Conservation (phyloP, 179 eudicot species). For the Silene noctiflora region DNA sequence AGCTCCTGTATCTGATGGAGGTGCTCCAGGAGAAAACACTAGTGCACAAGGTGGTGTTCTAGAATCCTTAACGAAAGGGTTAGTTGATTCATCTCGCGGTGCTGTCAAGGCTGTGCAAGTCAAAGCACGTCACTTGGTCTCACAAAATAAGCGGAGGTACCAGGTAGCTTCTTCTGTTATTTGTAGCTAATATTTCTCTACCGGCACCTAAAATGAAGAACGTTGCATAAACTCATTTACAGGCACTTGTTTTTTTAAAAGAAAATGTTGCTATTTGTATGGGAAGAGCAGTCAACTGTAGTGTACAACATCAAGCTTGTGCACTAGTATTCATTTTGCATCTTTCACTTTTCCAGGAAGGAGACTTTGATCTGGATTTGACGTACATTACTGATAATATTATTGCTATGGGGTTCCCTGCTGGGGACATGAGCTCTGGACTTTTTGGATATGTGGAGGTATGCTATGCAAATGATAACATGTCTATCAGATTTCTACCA, state of each 20-base stretch:
- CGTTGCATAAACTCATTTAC: too few species aligned
- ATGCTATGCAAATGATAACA: slow-evolving; percentile 19
- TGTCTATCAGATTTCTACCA: background rate
- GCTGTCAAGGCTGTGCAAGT: slow-evolving; percentile 94
- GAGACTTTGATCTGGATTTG: slow-evolving; percentile 93
- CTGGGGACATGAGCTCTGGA: slow-evolving; percentile 96
- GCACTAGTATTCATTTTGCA: background rate
- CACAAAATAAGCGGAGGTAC: slow-evolving; percentile 95
- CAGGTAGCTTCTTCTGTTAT: slow-evolving; percentile 51
- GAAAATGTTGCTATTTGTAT: too few species aligned
- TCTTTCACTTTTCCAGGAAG: slow-evolving; percentile 51
- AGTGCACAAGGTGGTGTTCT: slow-evolving; percentile 54
- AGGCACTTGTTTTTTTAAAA: too few species aligned
- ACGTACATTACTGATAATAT: slow-evolving; percentile 88
- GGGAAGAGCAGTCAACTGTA: too few species aligned
- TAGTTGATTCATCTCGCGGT: slow-evolving; percentile 75
- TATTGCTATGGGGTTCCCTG: slow-evolving; percentile 99
- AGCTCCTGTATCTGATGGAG: slow-evolving; percentile 42
- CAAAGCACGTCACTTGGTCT: slow-evolving; percentile 88
- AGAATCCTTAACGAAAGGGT: slow-evolving; percentile 67
- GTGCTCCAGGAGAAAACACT: slow-evolving; percentile 31
- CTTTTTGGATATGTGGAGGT: slow-evolving; percentile 95
- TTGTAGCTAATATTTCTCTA: background rate
- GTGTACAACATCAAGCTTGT: too few species aligned
- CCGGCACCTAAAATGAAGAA: too few species aligned